Evolutionary conservation across 768 basidiomycete genomes (phyloP).

Genomic region (Ramaria sp.): DNA sequence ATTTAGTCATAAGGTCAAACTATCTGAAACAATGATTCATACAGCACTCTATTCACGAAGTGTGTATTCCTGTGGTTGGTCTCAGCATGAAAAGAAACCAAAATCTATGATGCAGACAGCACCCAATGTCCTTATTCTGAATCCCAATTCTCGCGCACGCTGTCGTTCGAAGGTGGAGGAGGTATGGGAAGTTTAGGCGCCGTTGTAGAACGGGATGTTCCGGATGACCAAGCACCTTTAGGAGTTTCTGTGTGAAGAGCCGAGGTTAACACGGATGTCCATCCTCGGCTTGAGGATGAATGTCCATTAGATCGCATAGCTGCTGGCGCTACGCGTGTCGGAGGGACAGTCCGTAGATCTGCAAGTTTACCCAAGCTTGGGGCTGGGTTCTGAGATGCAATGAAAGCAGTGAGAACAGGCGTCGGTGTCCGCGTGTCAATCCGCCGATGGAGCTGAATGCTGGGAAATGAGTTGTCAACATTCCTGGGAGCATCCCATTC

Average conservation of each 20-base stretch:
- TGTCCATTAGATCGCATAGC: neutral
- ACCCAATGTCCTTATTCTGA: neutral
- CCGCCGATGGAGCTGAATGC: constrained; percentile 73
- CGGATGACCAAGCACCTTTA: neutral
- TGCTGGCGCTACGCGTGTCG: constrained; percentile 10
- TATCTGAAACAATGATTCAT: neutral
- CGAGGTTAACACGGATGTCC: constrained; percentile 9
- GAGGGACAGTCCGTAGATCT: constrained; percentile 32
- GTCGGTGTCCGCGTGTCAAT: constrained; percentile 72
- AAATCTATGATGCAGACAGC: neutral
- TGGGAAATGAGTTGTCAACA: constrained; percentile 16
- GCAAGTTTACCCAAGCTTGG: constrained; percentile 50
- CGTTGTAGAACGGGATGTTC: neutral
- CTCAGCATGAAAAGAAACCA: neutral
- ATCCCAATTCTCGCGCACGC: constrained; percentile 8
- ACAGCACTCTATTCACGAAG: neutral
- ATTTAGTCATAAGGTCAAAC: too few species aligned
- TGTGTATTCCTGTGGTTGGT: neutral
- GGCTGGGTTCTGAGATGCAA: constrained; percentile 21
- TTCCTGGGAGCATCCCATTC: neutral
- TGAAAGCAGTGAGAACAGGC: constrained; percentile 50
- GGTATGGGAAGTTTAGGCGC: neutral
- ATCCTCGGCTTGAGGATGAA: constrained; percentile 6
- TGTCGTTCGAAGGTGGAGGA: neutral
- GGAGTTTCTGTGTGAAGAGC: neutral